phyloP scores from a whole-genome alignment of 805 yeast species.

The Lipomyces sp. region DNA sequence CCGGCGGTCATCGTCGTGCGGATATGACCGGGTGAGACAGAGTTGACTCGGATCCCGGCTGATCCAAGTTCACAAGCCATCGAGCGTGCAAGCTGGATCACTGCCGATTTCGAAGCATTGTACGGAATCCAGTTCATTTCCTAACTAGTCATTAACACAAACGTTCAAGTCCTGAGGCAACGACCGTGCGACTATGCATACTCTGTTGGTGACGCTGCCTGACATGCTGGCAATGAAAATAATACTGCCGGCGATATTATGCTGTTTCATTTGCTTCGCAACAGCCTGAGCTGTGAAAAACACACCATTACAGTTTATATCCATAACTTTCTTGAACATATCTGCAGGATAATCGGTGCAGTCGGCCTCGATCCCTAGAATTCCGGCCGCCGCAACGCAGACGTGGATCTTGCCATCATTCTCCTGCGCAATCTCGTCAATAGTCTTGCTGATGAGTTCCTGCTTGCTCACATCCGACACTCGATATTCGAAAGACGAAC shows the following conservation, averaged over 20 bases:
- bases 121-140: slow-evolving; percentile 51
- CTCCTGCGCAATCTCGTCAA: slow-evolving; percentile 51
- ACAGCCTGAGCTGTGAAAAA: slow-evolving; percentile 71
- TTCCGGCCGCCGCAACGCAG: slow-evolving; percentile 77
- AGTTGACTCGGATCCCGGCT: slow-evolving; percentile 67
- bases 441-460: slow-evolving; percentile 47
- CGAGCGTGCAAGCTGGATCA: slow-evolving; percentile 65
- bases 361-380: slow-evolving; percentile 49
- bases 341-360: slow-evolving; percentile 60
- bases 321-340: slow-evolving; percentile 67
- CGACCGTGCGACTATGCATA: slow-evolving; percentile 49
- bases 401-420: slow-evolving; percentile 66
- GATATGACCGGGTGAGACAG: slow-evolving; percentile 76
- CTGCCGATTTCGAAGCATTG: slow-evolving; percentile 75
- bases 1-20: slow-evolving; percentile 52
- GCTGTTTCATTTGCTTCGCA: slow-evolving; percentile 65
- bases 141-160: not conserved
- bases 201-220: slow-evolving; percentile 73
- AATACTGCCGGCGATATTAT: slow-evolving; percentile 66
- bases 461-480: slow-evolving; percentile 59
- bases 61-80: slow-evolving; percentile 74
- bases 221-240: slow-evolving; percentile 81
- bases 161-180: not conserved
- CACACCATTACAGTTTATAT: slow-evolving; percentile 72
- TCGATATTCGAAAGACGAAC: slow-evolving; percentile 46